phyloP scores from a whole-genome alignment of 768 basidiomycete species.

The Boletus edulis region DNA sequence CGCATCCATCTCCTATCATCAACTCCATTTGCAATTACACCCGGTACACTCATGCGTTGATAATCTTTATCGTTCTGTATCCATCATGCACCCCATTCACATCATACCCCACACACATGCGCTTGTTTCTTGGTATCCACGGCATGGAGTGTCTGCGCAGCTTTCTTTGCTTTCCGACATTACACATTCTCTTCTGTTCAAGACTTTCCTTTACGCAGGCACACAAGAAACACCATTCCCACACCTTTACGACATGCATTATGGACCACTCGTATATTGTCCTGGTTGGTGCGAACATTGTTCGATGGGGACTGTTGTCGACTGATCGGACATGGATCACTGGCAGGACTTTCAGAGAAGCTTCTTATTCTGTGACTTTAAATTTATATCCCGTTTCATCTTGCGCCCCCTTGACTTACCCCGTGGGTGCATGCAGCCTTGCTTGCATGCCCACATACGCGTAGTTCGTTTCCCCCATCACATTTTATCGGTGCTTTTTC shows the following conservation, averaged over 20 bases:
- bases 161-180: conserved; percentile 9
- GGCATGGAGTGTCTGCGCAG: conserved; percentile 15
- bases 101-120: conserved; percentile 25
- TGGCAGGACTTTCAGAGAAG: conserved; percentile 23
- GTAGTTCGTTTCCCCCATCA: not conserved
- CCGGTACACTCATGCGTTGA: conserved; percentile 27
- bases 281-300: conserved; percentile 17
- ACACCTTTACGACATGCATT: conserved; percentile 27
- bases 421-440: not conserved
- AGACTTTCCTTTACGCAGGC: conserved; percentile 17
- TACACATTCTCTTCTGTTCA: conserved; percentile 12
- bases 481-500: conserved; percentile 7
- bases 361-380: conserved; percentile 21
- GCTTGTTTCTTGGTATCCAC: conserved; percentile 17
- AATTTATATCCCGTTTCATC: conserved; percentile 16
- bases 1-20: conserved; percentile 9
- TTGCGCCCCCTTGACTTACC: conserved; percentile 3
- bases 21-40: conserved; percentile 21
- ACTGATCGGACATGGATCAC: conserved; percentile 13
- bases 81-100: conserved; percentile 29
- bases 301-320: conserved; percentile 9
- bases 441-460: conserved; percentile 4
- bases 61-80: conserved; percentile 35
- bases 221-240: conserved; percentile 17
- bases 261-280: conserved; percentile 29